Percentiles rank a stretch among this genome's conserved stretches.
These are phyloP conservation scores for Pharus latifolius DNA, from an alignment of 176 grass and related monocot genomes.

Conservation along the genomic window DNA sequence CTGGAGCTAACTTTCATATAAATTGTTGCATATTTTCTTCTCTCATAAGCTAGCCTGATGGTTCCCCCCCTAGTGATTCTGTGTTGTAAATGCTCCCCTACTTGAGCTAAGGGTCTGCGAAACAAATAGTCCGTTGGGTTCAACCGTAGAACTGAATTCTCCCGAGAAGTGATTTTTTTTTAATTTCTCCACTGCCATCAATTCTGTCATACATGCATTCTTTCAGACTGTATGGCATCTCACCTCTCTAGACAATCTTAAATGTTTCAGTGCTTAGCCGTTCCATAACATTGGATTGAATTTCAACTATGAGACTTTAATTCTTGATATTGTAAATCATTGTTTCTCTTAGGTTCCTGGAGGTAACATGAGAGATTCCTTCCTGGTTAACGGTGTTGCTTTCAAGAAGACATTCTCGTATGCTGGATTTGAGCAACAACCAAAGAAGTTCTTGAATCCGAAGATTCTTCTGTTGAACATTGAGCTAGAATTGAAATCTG, in stretches of 20 bases:
- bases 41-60: not conserved
- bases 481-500: constrained; percentile 89
- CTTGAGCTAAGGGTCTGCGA: no score
- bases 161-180: no score
- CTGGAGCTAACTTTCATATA: not conserved
- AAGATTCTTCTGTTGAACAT: constrained; percentile 95
- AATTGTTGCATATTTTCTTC: not conserved
- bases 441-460: constrained; percentile 82
- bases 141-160: no score
- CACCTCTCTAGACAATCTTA: no score
- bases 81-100: no score
- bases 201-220: no score
- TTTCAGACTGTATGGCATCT: no score
- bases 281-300: not conserved
- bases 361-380: constrained; percentile 92
- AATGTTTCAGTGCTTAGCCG: no score
- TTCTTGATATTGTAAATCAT: not conserved
- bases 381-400: constrained; percentile 90
- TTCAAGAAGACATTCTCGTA: constrained; percentile 98
- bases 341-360: constrained; percentile 68
- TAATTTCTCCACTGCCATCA: no score
- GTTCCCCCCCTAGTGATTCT: no score
- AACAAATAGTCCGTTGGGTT: no score
- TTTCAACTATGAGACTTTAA: not conserved
- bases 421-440: constrained; percentile 95